Evolutionary conservation across 352 stramenopile species (phyloP).

Genomic region (Phytophthora citricola): DNA sequence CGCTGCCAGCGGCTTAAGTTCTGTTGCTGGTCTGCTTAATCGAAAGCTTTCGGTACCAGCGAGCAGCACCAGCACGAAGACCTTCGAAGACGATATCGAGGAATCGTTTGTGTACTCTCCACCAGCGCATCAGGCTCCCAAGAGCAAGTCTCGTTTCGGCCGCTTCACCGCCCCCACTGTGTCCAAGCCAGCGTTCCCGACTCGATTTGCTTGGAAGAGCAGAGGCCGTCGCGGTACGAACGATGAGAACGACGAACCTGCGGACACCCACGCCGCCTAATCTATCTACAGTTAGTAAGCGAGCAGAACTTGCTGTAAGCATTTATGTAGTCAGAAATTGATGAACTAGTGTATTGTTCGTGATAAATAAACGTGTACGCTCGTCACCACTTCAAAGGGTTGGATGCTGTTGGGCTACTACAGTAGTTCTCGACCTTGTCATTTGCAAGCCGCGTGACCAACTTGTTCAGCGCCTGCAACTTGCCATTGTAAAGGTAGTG

Average conservation of each 20-base stretch:
- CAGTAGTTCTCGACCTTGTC: slow-evolving; percentile 25
- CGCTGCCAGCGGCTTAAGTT: slow-evolving; percentile 28
- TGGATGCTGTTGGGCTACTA: slow-evolving; percentile 11
- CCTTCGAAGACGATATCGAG: slow-evolving; percentile 44
- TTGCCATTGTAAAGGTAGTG: slow-evolving; percentile 38
- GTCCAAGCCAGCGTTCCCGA: slow-evolving; percentile 46
- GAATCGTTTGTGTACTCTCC: slow-evolving; percentile 44
- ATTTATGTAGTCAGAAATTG: slow-evolving; percentile 22
- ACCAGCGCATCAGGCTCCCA: slow-evolving; percentile 36
- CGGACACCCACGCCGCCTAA: slow-evolving; percentile 29
- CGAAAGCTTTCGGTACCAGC: slow-evolving; percentile 35
- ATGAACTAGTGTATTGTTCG: slow-evolving; percentile 23
- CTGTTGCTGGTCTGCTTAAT: slow-evolving; percentile 39
- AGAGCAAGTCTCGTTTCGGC: slow-evolving; percentile 56
- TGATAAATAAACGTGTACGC: slow-evolving; percentile 28
- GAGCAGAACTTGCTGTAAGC: slow-evolving; percentile 24
- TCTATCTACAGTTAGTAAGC: background rate
- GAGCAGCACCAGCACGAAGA: slow-evolving; percentile 33
- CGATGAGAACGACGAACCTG: slow-evolving; percentile 16
- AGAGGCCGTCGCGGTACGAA: slow-evolving; percentile 28
- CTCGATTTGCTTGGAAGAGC: slow-evolving; percentile 66
- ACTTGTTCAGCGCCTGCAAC: slow-evolving; percentile 32
- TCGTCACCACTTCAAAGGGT: slow-evolving; percentile 4
- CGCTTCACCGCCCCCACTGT: slow-evolving; percentile 46
- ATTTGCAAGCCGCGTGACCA: slow-evolving; percentile 24